Evolutionary conservation across 2,329 filamentous ascomycete genomes (phyloP), one percentile per base, ranked within the genome.

Genomic region (Rutstroemia sp.): DNA sequence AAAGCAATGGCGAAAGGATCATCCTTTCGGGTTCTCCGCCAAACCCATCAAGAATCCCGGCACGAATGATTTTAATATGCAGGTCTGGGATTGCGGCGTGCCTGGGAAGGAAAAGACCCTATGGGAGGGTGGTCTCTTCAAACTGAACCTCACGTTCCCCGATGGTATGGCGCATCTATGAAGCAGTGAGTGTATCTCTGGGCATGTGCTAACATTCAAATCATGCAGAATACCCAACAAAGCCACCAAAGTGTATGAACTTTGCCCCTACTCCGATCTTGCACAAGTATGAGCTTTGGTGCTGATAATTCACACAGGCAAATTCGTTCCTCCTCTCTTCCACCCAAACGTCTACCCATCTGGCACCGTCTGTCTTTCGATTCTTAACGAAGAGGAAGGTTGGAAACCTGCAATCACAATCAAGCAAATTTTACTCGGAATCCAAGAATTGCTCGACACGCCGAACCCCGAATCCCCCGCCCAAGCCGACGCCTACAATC

Each of bases 361-460:
- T 0, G 95, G 94, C 64, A 99, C 94, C 48, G 94, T 99, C 60
- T 99, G 94, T 70, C 81, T 99, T 21, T 96, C 90, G 27, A 99
- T 99, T 64, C 76, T 99, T 63, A 99, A 97, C 74, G 95, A 99
- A 72, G 94, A 99, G 67, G 94, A 99, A 71, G 92, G 89, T 6
- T 99, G 95, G 94, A 95, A 95, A 73, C 95, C 94, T 1, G 92
- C 94, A 6, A 99, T 99, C 68, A 99, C 94, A 0, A 90, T 99
- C 71, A 97, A 96, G 75, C 91, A 97, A 74, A 97, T 99, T 61
- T 81, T 97, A 5, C 80, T 97, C 1, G 94, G 94, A 49, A 95
- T 99, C 57, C 94, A 99, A 73, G 92, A 95, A 66, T 82, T 99
- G 1, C 84, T 99, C 42, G 87, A 99, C 71, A 92, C 96, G 67